These are phyloP conservation scores for Colletotrichum sp. DNA, from an alignment of 2,329 filamentous ascomycete genomes.

Conservation along the genomic window DNA sequence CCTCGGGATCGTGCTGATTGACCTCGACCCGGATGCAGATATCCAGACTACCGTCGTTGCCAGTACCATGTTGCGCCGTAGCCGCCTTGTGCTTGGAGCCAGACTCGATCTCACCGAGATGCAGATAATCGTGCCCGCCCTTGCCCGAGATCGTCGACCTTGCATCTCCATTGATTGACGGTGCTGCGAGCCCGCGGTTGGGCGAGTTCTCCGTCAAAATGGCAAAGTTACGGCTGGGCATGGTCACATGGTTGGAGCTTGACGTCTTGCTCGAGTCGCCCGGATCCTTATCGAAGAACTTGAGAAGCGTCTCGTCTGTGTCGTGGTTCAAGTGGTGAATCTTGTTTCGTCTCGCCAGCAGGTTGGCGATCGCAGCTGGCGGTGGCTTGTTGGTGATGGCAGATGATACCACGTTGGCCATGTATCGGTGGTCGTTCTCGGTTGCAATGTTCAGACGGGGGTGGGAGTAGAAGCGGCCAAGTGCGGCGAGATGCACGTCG, in stretches of 20 bases:
- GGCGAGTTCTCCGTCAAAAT: conserved; percentile 88
- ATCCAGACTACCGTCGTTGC: conserved; percentile 70
- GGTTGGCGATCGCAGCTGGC: conserved; percentile 84
- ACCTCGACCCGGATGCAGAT: conserved; percentile 88
- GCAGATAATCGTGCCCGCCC: conserved; percentile 74
- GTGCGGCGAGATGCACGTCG: conserved; percentile 89
- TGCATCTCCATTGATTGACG: conserved; percentile 22
- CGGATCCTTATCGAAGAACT: conserved; percentile 90
- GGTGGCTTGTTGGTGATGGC: conserved; percentile 96
- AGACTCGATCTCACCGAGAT: conserved; percentile 77
- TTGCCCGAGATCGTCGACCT: conserved; percentile 46
- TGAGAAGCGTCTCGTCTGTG: conserved; percentile 92
- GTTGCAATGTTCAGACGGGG: conserved; percentile 78
- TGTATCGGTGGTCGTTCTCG: conserved; percentile 89
- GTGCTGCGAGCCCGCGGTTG: conserved; percentile 39
- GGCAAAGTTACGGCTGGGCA: conserved; percentile 93
- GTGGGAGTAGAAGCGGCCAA: conserved; percentile 95
- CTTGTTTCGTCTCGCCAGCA: conserved; percentile 89
- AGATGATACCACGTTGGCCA: conserved; percentile 92
- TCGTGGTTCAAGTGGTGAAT: conserved; percentile 71
- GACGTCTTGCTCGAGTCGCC: conserved; percentile 77
- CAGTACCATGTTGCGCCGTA: conserved; percentile 56
- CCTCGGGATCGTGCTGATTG: conserved; percentile 80
- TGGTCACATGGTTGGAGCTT: conserved; percentile 81
- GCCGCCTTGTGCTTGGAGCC: conserved; percentile 82